phyloP scores from a whole-genome alignment of 495 filamentous ascomycete genomes.

The Talaromyces proteolyticus region DNA sequence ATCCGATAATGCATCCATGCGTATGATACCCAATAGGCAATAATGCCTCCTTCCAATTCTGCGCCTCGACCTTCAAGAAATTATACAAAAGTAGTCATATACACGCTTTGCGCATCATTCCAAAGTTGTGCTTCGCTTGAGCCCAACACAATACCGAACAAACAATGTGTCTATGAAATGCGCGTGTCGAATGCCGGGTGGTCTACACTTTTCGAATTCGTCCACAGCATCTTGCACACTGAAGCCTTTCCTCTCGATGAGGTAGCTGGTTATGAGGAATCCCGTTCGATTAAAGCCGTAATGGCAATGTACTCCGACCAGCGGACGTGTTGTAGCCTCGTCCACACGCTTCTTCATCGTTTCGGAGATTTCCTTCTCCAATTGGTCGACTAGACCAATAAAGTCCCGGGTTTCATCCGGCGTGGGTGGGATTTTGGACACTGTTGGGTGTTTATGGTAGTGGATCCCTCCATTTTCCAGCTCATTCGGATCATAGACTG shows the following conservation, averaged over 20 bases:
- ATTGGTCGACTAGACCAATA: conserved; percentile 68
- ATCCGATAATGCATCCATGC: not conserved
- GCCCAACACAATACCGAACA: conserved; percentile 63
- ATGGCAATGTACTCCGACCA: conserved; percentile 86
- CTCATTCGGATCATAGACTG: conserved; percentile 75
- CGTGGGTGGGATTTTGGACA: conserved; percentile 85
- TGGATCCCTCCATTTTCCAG: conserved; percentile 66
- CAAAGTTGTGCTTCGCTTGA: conserved; percentile 48
- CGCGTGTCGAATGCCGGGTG: conserved; percentile 81
- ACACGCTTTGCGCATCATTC: conserved; percentile 11
- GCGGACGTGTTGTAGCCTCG: conserved; percentile 41
- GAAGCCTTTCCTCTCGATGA: conserved; percentile 75
- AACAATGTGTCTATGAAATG: conserved; percentile 86
- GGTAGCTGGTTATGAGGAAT: conserved; percentile 84
- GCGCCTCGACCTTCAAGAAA: not conserved
- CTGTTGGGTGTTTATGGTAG: conserved; percentile 85
- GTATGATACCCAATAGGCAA: not conserved
- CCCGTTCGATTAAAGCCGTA: conserved; percentile 93
- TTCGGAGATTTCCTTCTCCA: conserved; percentile 42
- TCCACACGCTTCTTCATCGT: conserved; percentile 35
- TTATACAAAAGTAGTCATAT: not conserved
- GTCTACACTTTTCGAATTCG: conserved; percentile 65
- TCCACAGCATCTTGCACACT: conserved; percentile 72
- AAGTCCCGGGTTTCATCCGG: conserved; percentile 71
- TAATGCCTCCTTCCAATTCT: not conserved